Percentiles rank a stretch among this genome's conserved stretches.
Conservation (phyloP, 1,139 yeast genomes). For the Blastobotrys raffinosifermentans region DNA sequence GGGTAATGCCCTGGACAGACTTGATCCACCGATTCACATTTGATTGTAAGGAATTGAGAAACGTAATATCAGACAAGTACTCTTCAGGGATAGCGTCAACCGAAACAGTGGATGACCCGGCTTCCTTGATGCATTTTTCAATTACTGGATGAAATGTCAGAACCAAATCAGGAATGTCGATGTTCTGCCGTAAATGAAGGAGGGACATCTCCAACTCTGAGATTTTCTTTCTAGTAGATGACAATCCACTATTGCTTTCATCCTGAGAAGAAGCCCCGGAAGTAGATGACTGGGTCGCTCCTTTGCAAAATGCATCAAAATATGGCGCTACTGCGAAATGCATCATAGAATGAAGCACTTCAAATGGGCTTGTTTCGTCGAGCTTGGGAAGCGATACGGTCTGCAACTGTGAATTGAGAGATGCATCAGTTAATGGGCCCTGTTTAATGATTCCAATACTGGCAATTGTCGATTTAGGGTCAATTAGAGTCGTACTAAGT, state of each 20-base stretch:
- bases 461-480: slow-evolving; percentile 15
- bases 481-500: slow-evolving; percentile 12
- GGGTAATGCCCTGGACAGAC: slow-evolving; percentile 54
- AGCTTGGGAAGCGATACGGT: slow-evolving; percentile 25
- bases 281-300: slow-evolving; percentile 8
- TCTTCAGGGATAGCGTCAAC: slow-evolving; percentile 33
- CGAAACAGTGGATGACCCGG: slow-evolving; percentile 20
- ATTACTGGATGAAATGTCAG: slow-evolving; percentile 51
- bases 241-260: slow-evolving; percentile 17
- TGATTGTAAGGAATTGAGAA: slow-evolving; percentile 61
- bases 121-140: slow-evolving; percentile 35
- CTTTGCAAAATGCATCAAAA: slow-evolving; percentile 39
- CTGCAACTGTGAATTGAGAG: slow-evolving; percentile 42
- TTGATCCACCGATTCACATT: slow-evolving; percentile 70
- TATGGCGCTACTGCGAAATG: slow-evolving; percentile 50
- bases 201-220: slow-evolving; percentile 64
- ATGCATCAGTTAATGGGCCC: slow-evolving; percentile 30
- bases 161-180: slow-evolving; percentile 61
- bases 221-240: slow-evolving; percentile 45
- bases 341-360: slow-evolving; percentile 53
- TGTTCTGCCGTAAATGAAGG: slow-evolving; percentile 61
- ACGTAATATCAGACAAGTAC: slow-evolving; percentile 44
- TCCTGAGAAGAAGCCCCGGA: slow-evolving; percentile 13
- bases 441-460: slow-evolving; percentile 42
- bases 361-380: slow-evolving; percentile 36